These are phyloP conservation scores for Phytophthora sojae DNA, from an alignment of 352 stramenopile species.

Conservation along the genomic window DNA sequence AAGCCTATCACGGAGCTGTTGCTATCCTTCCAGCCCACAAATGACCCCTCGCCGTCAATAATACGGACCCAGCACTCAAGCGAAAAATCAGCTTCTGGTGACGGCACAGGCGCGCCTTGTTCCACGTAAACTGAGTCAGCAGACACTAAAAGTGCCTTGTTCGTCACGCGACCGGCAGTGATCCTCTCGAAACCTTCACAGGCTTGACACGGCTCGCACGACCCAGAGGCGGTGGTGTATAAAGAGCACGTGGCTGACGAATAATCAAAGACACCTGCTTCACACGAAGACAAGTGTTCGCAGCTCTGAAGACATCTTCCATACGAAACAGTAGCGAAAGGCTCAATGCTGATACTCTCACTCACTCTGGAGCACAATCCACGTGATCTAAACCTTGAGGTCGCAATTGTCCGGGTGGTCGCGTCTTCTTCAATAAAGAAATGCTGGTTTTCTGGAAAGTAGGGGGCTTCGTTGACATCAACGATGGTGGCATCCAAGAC, in stretches of 20 bases:
- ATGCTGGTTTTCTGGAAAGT: slow-evolving; percentile 39
- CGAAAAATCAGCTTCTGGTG: slow-evolving; percentile 14
- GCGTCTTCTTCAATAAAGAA: slow-evolving; percentile 52
- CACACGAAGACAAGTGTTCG: slow-evolving; percentile 10
- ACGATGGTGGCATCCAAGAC: slow-evolving; percentile 31
- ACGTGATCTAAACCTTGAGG: slow-evolving; percentile 32
- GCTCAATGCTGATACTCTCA: background rate
- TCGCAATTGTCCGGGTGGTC: slow-evolving; percentile 14
- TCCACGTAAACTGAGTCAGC: slow-evolving; percentile 14
- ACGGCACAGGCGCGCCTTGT: slow-evolving; percentile 8
- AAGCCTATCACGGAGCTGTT: slow-evolving; percentile 3
- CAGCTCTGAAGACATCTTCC: slow-evolving; percentile 27
- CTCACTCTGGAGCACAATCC: slow-evolving; percentile 15
- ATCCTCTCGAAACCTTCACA: slow-evolving; percentile 39
- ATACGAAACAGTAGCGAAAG: slow-evolving; percentile 18
- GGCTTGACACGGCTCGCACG: slow-evolving; percentile 21
- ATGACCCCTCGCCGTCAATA: slow-evolving; percentile 18
- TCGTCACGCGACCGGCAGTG: background rate
- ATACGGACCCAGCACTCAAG: slow-evolving; percentile 36
- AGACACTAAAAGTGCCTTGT: slow-evolving; percentile 26
- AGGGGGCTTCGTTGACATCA: slow-evolving; percentile 60
- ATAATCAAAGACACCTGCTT: slow-evolving; percentile 23
- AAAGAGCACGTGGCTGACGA: slow-evolving; percentile 28
- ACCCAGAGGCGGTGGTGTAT: background rate
- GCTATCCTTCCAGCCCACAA: slow-evolving; percentile 27